Evolutionary conservation across 345 rosid species (phyloP).

Genomic region (Eucalyptus rudis): DNA sequence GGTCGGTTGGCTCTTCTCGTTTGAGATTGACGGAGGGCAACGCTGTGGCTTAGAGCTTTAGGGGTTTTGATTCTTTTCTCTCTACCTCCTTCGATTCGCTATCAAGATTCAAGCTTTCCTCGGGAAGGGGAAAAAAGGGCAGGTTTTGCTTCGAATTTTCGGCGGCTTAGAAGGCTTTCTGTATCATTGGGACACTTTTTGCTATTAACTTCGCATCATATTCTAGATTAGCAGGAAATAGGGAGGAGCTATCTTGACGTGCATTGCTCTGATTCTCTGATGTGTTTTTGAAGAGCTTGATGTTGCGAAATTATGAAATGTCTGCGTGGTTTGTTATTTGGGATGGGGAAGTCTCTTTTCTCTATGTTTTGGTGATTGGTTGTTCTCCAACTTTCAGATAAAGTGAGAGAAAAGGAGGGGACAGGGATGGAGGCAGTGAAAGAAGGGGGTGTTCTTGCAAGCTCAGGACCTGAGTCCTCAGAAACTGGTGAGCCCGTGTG

Average conservation of each 20-base stretch:
- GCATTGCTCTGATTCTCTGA: background rate
- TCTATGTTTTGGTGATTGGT: background rate
- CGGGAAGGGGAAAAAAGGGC: background rate
- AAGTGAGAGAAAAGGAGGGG: background rate
- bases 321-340: background rate
- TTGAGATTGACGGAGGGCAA: background rate
- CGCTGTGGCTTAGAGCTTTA: background rate
- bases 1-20: background rate
- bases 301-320: background rate
- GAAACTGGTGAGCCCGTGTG: slow-evolving; percentile 7
- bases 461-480: slow-evolving; percentile 5
- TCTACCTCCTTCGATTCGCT: background rate
- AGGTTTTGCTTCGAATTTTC: background rate
- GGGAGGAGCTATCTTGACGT: background rate
- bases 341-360: background rate
- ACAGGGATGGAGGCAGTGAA: slow-evolving; percentile 1
- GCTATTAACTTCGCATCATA: background rate
- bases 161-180: background rate
- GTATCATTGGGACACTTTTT: background rate
- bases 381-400: background rate
- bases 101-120: background rate
- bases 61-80: background rate
- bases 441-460: slow-evolving; percentile 3
- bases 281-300: background rate
- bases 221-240: background rate